phyloP scores from a whole-genome alignment of 805 yeast species.

The Kodamaea neixiangensis region DNA sequence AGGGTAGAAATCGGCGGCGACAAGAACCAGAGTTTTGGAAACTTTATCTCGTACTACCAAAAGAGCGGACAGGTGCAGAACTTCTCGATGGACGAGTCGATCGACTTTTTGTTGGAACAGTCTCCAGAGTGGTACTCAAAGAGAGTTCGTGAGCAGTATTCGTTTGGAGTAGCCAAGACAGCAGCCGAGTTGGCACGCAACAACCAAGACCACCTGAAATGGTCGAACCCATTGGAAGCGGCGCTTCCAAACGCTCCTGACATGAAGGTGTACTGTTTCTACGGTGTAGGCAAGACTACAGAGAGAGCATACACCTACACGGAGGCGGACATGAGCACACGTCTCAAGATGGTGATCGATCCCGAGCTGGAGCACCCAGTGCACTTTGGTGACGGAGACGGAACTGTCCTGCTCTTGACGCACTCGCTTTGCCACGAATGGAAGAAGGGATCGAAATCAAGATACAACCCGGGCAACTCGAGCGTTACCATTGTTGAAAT shows the following conservation, averaged over 20 bases:
- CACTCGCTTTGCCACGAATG: constrained; percentile 92
- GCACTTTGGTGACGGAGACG: constrained; percentile 89
- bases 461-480: constrained; percentile 77
- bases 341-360: constrained; percentile 71
- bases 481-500: constrained; percentile 84
- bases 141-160: constrained; percentile 69
- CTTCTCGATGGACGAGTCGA: constrained; percentile 65
- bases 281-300: constrained; percentile 96
- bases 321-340: constrained; percentile 54
- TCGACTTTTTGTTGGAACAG: constrained; percentile 61
- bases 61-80: constrained; percentile 38
- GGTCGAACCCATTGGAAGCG: constrained; percentile 95
- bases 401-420: constrained; percentile 85
- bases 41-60: constrained; percentile 13
- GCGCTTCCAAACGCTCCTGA: constrained; percentile 93
- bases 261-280: constrained; percentile 83
- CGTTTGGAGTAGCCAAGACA: constrained; percentile 72
- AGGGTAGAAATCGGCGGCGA: constrained; percentile 21
- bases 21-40: constrained; percentile 16
- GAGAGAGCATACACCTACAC: constrained; percentile 89
- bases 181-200: constrained; percentile 61
- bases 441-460: constrained; percentile 61
- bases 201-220: constrained; percentile 70
- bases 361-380: constrained; percentile 65
- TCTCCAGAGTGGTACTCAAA: constrained; percentile 78